Evolutionary conservation across 1,284 basidiomycete species (phyloP).

Genomic region (Naganishia cerealis): DNA sequence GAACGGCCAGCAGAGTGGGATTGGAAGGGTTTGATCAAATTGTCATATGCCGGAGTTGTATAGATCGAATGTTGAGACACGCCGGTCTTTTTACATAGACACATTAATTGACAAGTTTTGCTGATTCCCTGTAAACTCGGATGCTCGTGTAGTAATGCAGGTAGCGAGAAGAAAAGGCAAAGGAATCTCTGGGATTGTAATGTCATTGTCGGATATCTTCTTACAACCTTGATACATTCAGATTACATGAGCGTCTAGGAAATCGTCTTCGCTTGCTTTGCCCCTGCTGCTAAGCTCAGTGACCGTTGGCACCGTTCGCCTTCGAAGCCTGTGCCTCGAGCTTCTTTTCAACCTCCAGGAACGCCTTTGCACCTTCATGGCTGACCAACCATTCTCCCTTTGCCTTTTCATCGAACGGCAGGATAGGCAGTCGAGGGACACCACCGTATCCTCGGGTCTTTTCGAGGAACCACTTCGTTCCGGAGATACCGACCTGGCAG

Average conservation of each 20-base stretch:
- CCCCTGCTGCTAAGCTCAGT: neutral
- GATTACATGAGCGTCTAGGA: constrained; percentile 8
- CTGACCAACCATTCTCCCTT: constrained; percentile 65
- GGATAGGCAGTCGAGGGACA: constrained; percentile 70
- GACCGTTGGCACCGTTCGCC: constrained; percentile 19
- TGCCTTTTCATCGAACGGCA: constrained; percentile 60
- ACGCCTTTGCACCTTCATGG: constrained; percentile 66
- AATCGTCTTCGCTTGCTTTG: neutral
- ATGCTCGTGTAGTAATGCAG: neutral
- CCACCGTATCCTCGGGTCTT: constrained; percentile 73
- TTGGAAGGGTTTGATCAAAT: constrained; percentile 49
- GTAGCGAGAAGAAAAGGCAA: neutral
- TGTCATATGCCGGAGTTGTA: constrained; percentile 50
- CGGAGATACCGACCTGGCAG: constrained; percentile 72
- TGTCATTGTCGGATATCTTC: constrained; percentile 14
- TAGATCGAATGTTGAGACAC: constrained; percentile 4
- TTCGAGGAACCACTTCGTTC: constrained; percentile 75
- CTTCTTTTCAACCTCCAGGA: constrained; percentile 67
- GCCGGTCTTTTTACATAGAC: neutral
- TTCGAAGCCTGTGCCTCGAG: constrained; percentile 47
- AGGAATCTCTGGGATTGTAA: neutral
- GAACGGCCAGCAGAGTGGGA: constrained; percentile 52
- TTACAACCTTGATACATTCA: constrained; percentile 26
- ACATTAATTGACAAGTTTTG: neutral
- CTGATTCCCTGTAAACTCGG: neutral